Base-by-base conservation (phyloP, 1,284 basidiomycete genomes). In the Afroboletus lepidellus region DNA sequence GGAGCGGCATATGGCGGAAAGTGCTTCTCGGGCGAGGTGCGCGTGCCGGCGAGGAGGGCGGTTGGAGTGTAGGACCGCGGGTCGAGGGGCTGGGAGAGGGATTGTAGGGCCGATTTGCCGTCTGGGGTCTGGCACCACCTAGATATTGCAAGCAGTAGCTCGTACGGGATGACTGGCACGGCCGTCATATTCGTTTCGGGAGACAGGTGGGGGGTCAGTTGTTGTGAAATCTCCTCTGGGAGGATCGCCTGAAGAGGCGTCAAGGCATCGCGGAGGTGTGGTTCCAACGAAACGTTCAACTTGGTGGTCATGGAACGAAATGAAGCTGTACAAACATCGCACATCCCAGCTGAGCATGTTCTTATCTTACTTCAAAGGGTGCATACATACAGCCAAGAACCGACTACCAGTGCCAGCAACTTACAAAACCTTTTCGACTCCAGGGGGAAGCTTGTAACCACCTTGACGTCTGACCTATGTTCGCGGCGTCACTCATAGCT, bases 31-130 rank as follows among this genome's bases (percentile, higher is more conserved):
- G 90, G 89, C 7, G 85, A 85, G 16, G 88, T 85, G 32, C 76
- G 79, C 3, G 84, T 78, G 25, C 89, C 89, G 18, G 90, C 88
- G 3, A 92, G 79, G 24, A 92, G 72, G n/a, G 87, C 71, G 43
- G 90, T 70, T 80, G 89, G 89, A 12, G 76, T 72, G 64, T 87
- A 91, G 18, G 76, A 73, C 23, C 70, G 67, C 9, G 79, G 71
- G 55, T 81, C 70, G 54, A 90, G 69, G 7, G 72, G 66, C 11
- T 77, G 75, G 7, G 69, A 68, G 46, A 73, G 72, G 8, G 70
- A 62, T 21, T 69, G 64, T 43, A 90, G 72, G n/a, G 70, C 66
- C 0, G 63, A 58, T 43, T 61, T 59, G 8, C 83, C 85, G 45
- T 69, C 65, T 8, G 74, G 57, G 25, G 84, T 77, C 38, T 82